These are phyloP conservation scores for Pythium biforme DNA, from an alignment of 352 stramenopile genomes.

Conservation along the genomic window DNA sequence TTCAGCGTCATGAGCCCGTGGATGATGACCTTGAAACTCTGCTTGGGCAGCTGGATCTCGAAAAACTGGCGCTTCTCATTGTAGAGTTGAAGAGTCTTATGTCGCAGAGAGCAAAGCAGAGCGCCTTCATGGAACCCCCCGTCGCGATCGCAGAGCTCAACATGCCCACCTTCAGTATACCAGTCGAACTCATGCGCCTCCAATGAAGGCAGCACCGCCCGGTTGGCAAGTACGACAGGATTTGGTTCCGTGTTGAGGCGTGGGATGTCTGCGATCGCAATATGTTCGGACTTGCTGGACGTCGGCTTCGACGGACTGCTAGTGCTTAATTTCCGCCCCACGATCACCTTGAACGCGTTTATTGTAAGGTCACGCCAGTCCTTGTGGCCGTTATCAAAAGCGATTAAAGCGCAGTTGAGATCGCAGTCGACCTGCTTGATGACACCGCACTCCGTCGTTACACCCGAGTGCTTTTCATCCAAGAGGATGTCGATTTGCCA, in stretches of 20 bases:
- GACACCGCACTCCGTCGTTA: conserved; percentile 20
- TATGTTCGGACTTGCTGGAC: background rate
- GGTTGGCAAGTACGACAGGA: background rate
- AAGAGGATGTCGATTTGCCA: conserved; percentile 44
- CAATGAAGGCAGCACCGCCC: conserved; percentile 5
- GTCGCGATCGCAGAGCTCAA: conserved; percentile 40
- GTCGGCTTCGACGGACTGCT: conserved; percentile 1
- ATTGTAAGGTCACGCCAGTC: conserved; percentile 57
- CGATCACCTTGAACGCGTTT: conserved; percentile 41
- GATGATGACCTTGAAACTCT: conserved; percentile 60
- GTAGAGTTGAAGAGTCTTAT: conserved; percentile 46
- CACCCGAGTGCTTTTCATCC: background rate
- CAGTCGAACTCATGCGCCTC: conserved; percentile 41
- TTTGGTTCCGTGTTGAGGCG: background rate
- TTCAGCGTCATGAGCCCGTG: conserved; percentile 47
- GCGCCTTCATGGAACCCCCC: conserved; percentile 49
- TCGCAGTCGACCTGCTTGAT: conserved; percentile 52
- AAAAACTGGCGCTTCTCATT: conserved; percentile 56
- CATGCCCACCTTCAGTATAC: conserved; percentile 49
- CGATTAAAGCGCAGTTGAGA: conserved; percentile 55
- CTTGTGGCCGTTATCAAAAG: conserved; percentile 43
- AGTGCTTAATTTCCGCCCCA: conserved; percentile 2
- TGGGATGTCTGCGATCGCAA: background rate
- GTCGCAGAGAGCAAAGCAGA: conserved; percentile 41
- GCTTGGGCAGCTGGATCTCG: conserved; percentile 30